Evolutionary conservation across 75 land plant species (phyloP).

Genomic region (Isoetes taiwanensis): DNA sequence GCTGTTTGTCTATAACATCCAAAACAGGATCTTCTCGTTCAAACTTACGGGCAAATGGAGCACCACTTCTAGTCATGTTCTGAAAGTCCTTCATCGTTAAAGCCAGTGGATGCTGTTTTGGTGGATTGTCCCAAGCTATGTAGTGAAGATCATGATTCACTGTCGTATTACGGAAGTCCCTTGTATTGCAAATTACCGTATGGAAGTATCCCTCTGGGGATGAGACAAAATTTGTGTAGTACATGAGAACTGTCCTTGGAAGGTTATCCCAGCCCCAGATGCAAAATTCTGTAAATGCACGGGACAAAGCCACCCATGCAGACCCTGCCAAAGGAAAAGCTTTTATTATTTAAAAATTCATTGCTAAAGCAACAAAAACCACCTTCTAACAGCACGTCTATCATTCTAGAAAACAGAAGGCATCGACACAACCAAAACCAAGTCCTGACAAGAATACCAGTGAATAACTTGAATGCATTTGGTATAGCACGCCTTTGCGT

Average conservation of each 20-base stretch:
- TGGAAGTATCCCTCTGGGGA: conserved; percentile 67
- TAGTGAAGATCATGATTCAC: conserved; percentile 54
- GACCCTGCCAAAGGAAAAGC: conserved; percentile 50
- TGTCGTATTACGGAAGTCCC: conserved; percentile 48
- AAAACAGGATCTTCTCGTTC: conserved; percentile 43
- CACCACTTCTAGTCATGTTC: conserved; percentile 60
- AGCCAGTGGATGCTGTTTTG: conserved; percentile 29
- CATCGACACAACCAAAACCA: not conserved
- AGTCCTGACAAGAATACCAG: conserved; percentile 32
- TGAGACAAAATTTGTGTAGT: conserved; percentile 58
- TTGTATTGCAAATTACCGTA: conserved; percentile 62
- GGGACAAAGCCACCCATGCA: conserved; percentile 41
- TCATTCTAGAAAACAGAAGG: not conserved
- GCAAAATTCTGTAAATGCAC: conserved; percentile 60
- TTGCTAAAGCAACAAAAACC: no score
- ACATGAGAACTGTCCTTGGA: conserved; percentile 72
- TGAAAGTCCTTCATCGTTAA: conserved; percentile 29
- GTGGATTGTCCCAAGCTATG: conserved; percentile 26
- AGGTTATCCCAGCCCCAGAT: conserved; percentile 73
- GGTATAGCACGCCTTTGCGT: conserved; percentile 72
- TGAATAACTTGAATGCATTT: conserved; percentile 52
- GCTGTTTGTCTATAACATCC: conserved; percentile 48
- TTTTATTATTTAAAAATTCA: no score
- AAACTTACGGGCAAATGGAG: conserved; percentile 56
- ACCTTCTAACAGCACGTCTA: no score